phyloP scores from a whole-genome alignment of 768 basidiomycete species.

The Lactifluus echinatus region DNA sequence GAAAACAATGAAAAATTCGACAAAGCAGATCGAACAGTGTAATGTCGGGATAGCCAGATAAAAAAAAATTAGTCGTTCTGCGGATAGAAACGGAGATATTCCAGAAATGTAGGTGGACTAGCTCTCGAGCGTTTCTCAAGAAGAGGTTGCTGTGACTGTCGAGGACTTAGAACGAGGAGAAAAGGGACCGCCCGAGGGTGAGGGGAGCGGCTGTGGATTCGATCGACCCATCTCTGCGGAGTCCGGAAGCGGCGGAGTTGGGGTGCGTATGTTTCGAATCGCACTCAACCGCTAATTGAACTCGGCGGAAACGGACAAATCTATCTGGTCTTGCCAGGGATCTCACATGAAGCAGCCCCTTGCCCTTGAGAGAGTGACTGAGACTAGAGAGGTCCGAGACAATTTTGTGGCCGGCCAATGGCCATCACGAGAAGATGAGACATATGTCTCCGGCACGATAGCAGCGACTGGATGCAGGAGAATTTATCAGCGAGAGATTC shows the following conservation, averaged over 20 bases:
- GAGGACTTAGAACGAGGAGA: slow-evolving; percentile 25
- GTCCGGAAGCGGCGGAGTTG: slow-evolving; percentile 22
- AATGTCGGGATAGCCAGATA: slow-evolving; percentile 29
- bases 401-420: not conserved
- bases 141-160: not conserved
- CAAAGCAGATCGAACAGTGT: slow-evolving; percentile 28
- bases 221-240: slow-evolving; percentile 20
- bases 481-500: not conserved
- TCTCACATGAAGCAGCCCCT: slow-evolving; percentile 1
- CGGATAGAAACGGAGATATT: slow-evolving; percentile 23
- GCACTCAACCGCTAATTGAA: not conserved
- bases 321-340: not conserved
- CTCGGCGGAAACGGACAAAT: slow-evolving; percentile 16
- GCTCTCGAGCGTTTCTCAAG: not conserved
- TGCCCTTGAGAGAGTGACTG: slow-evolving; percentile 1
- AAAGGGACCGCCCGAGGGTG: slow-evolving; percentile 22
- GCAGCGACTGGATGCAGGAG: not conserved
- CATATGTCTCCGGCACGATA: not conserved
- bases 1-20: slow-evolving; percentile 26
- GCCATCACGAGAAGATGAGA: not conserved
- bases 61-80: slow-evolving; percentile 24
- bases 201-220: slow-evolving; percentile 22
- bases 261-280: slow-evolving; percentile 2
- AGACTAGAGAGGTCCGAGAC: slow-evolving; percentile 4
- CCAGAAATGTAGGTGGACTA: slow-evolving; percentile 18